Conservation (phyloP, 352 stramenopile species). For the Phytophthora macrochlamydospora region DNA sequence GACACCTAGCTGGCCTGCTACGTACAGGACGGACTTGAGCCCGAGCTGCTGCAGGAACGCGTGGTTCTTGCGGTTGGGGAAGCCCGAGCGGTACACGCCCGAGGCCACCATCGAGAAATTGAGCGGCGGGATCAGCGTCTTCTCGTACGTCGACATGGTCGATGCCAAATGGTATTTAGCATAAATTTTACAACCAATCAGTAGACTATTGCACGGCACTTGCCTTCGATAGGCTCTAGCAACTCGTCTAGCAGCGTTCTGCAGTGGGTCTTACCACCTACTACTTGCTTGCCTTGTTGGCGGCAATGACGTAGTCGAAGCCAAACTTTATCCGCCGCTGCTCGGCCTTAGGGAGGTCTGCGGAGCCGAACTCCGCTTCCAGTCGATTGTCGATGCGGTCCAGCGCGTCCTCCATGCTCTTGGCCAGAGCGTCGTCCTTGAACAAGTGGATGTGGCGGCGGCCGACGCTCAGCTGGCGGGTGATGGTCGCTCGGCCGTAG, state of each 20-base stretch:
- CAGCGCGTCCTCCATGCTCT: conserved; percentile 47
- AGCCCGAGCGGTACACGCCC: conserved; percentile 88
- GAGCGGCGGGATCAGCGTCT: conserved; percentile 87
- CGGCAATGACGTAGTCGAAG: conserved; percentile 91
- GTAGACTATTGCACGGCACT: neutral
- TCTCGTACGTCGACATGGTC: conserved; percentile 84
- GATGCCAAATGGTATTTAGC: neutral
- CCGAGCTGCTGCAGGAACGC: conserved; percentile 86
- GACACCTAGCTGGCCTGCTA: conserved; percentile 11
- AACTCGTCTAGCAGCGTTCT: neutral
- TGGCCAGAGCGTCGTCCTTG: conserved; percentile 44
- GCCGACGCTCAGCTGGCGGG: conserved; percentile 90
- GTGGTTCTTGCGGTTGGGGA: conserved; percentile 90
- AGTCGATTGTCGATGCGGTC: conserved; percentile 61
- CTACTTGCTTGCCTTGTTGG: conserved; percentile 26
- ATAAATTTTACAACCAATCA: neutral
- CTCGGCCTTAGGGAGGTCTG: conserved; percentile 33
- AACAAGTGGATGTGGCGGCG: conserved; percentile 86
- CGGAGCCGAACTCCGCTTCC: conserved; percentile 26
- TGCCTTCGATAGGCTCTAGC: conserved; percentile 4
- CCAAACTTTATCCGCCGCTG: conserved; percentile 65
- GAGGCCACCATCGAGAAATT: conserved; percentile 92
- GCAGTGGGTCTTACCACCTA: neutral
- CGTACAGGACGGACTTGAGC: conserved; percentile 86
- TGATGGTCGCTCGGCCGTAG: conserved; percentile 84